These are phyloP conservation scores for Lotus japonicus DNA, from an alignment of 306 rosid genomes.

Conservation along the genomic window DNA sequence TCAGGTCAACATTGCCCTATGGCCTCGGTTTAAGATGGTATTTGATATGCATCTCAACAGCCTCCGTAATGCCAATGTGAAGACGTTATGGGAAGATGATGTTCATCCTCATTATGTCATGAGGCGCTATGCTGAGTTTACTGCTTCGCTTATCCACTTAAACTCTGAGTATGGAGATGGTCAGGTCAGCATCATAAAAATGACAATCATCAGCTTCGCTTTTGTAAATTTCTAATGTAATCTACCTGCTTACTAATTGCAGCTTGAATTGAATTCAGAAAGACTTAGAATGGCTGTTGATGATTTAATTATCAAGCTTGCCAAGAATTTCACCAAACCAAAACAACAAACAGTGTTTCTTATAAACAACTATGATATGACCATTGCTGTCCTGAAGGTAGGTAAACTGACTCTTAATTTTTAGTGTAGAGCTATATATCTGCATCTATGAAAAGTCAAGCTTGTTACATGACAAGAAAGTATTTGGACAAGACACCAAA, in stretches of 20 bases:
- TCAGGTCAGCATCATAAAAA: conserved; percentile 51
- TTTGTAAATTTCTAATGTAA: conserved; percentile 13
- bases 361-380: conserved; percentile 96
- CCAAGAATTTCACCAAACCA: conserved; percentile 66
- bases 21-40: conserved; percentile 99
- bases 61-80: conserved; percentile 79
- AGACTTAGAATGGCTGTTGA: conserved; percentile 95
- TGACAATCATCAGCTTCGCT: background rate
- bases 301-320: conserved; percentile 93
- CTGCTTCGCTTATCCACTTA: conserved; percentile 88
- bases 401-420: conserved; percentile 20
- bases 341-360: conserved; percentile 85
- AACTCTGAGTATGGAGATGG: conserved; percentile 91
- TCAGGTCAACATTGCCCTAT: conserved; percentile 84
- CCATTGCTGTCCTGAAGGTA: conserved; percentile 90
- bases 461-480: background rate
- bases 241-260: conserved; percentile 24
- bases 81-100: conserved; percentile 94
- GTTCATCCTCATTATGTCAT: conserved; percentile 97
- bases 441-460: background rate
- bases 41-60: conserved; percentile 96
- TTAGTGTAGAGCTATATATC: conserved; percentile 7
- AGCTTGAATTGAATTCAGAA: conserved; percentile 86
- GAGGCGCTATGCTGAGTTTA: conserved; percentile 97
- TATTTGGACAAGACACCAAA: background rate